Conservation (phyloP, 2,329 filamentous ascomycete genomes). For the Zasmidium angulare region DNA sequence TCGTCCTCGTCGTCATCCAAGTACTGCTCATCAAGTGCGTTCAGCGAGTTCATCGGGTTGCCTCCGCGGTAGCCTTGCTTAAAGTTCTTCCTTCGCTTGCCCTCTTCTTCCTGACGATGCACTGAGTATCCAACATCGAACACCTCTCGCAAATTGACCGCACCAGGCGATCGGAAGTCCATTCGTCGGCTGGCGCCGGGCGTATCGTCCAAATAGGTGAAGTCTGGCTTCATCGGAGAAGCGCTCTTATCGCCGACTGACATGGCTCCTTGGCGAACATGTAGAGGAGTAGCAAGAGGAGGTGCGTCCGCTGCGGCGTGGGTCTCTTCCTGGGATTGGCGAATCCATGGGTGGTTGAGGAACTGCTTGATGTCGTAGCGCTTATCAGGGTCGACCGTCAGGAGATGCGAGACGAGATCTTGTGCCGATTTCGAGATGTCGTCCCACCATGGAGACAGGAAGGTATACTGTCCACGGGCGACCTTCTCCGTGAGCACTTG, state of each 20-base stretch:
- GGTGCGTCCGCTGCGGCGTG: constrained; percentile 68
- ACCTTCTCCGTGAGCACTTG: constrained; percentile 97
- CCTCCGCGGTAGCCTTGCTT: constrained; percentile 65
- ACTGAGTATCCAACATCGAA: constrained; percentile 99
- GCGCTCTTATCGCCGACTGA: constrained; percentile 28
- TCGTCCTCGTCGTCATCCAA: constrained; percentile 64
- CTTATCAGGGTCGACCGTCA: constrained; percentile 93
- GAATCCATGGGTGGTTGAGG: constrained; percentile 91
- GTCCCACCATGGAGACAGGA: constrained; percentile 98
- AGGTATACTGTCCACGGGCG: constrained; percentile 92
- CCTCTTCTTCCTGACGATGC: constrained; percentile 93
- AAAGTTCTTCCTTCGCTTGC: constrained; percentile 84
- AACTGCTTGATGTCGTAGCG: constrained; percentile 93
- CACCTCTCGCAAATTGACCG: constrained; percentile 92
- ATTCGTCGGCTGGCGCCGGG: constrained; percentile 61
- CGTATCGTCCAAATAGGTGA: constrained; percentile 57
- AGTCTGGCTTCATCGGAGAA: constrained; percentile 50
- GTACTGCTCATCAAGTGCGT: constrained; percentile 63
- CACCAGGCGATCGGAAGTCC: constrained; percentile 94
- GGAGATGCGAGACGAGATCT: constrained; percentile 86
- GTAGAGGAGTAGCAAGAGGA: constrained; percentile 67
- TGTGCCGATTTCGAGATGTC: constrained; percentile 94
- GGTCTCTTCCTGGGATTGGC: constrained; percentile 66
- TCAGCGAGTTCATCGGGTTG: constrained; percentile 65
- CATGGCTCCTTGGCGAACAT: constrained; percentile 54